Conservation (phyloP, 257 asterid genomes). For the Solanum pinnatisectum region DNA sequence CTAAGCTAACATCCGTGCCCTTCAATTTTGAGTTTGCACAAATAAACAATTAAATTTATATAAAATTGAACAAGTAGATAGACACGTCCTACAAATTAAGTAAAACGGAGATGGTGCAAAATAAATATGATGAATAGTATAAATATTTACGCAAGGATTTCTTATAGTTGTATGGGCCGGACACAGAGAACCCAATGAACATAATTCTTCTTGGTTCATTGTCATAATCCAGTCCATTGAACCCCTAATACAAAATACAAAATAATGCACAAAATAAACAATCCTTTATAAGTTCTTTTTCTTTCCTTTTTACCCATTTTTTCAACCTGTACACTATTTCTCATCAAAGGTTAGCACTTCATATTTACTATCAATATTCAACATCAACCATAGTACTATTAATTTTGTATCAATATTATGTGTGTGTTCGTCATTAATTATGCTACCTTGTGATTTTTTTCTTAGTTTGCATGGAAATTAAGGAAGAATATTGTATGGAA, state of each 20-base stretch:
- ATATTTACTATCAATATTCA: background rate
- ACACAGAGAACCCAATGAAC: background rate
- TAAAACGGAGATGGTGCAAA: no score
- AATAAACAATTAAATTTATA: no score
- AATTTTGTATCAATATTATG: background rate
- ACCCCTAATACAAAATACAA: background rate
- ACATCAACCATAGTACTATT: background rate
- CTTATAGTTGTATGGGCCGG: background rate
- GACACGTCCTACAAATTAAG: fast-evolving
- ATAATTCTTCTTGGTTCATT: background rate
- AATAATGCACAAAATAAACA: background rate
- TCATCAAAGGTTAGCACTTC: background rate
- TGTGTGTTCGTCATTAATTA: background rate
- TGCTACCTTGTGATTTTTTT: background rate
- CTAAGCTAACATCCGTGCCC: background rate
- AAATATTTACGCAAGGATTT: background rate
- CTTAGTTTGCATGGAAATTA: background rate
- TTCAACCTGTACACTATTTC: background rate
- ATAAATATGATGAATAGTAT: background rate
- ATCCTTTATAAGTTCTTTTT: background rate
- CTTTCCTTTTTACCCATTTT: background rate
- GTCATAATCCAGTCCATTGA: background rate
- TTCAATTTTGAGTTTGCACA: background rate
- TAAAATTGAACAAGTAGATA: no score
- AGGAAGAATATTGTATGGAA: background rate